These are phyloP conservation scores for Metschnikowia colocasiae DNA, from an alignment of 805 yeast species.

Conservation along the genomic window DNA sequence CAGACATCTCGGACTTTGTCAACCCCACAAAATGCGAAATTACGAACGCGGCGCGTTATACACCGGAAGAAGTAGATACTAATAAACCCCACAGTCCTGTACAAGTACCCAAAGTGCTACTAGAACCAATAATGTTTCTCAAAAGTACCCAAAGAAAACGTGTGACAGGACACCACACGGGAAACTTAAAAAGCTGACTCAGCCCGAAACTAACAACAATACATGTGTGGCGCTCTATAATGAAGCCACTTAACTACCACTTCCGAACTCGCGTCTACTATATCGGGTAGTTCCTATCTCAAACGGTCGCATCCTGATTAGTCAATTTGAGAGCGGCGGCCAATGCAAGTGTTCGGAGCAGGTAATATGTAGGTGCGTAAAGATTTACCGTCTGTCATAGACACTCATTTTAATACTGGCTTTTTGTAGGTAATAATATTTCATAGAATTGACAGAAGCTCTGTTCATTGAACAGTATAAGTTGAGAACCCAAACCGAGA, in stretches of 20 bases:
- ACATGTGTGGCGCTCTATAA: not conserved
- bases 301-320: not conserved
- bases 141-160: not conserved
- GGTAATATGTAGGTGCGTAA: not conserved
- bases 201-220: not conserved
- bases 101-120: not conserved
- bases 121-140: not conserved
- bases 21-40: conserved; percentile 14
- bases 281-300: not conserved
- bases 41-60: not conserved
- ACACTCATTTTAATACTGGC: too few relatives aligned
- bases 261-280: not conserved
- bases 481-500: too few relatives aligned
- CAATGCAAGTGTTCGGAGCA: not conserved
- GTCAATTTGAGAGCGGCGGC: not conserved
- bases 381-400: too few relatives aligned
- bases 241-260: not conserved
- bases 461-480: too few relatives aligned
- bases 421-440: too few relatives aligned
- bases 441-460: too few relatives aligned
- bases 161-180: not conserved
- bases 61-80: not conserved
- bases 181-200: not conserved
- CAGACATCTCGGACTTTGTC: conserved; percentile 13
- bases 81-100: conserved; percentile 5